Base-by-base conservation (phyloP, 202 grass and related monocot species). In the Eragrostis tef region DNA sequence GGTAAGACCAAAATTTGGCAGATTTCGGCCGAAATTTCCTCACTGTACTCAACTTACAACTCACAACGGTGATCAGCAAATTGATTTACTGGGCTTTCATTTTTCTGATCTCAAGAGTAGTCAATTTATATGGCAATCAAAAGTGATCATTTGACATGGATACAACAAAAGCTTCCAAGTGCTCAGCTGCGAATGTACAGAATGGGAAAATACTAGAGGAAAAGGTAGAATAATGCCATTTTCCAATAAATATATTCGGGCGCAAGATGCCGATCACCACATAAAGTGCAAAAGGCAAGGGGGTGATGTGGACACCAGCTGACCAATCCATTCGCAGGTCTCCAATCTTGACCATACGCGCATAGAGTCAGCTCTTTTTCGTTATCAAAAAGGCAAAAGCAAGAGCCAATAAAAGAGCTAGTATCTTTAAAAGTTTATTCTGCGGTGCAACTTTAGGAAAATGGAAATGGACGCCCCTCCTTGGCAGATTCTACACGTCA, bases 401-500 rank as follows among this genome's bases (percentile, higher is more conserved):
- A 77, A 31, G 48, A 65, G 42, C 78, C 73, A 77, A 85, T 51
- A 66, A 39, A 85, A 85, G 81, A 66, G 52, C 41, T 41, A 39
- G 34, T 39, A 70, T 19, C 71, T 77, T 85, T 60, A 60, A 60
- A 22, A 59, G 20, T 59, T 77, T 81, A 54, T 66, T 81, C 47
- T 4, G 56, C 41, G 19, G 67, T 67, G 39, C 47, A 57, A 76
- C 66, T 89, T 75, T 70, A 49, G 70, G 54, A 27, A 75, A 76
- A 86, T 41, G 62, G 64, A 34, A 88, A 77, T 39, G 34, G 56
- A 29, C 70, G 36, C 72, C 63, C 64, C 66, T 63, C 71, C 19
- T 81, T 71, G 65, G 77, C 48, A 85, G 63, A 89, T 89, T 89
- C 82, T 77, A 41, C 27, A 72, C 77, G 71, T 77, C 71, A 64